These are phyloP conservation scores for Hypoxylon sp. DNA, from an alignment of 2,329 filamentous ascomycete genomes.

Conservation along the genomic window DNA sequence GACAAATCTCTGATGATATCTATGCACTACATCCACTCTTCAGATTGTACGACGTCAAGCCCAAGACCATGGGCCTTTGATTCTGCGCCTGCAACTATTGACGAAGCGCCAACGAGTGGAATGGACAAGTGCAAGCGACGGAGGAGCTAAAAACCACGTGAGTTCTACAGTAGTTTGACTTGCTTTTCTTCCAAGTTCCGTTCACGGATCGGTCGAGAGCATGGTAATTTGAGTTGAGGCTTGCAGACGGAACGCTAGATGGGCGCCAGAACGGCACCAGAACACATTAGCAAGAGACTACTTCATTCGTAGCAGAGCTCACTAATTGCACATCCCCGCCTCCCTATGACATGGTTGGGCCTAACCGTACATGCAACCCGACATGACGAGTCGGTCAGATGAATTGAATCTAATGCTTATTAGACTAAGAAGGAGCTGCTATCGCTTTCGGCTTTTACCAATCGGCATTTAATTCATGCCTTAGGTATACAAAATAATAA, in stretches of 20 bases:
- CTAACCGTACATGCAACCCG: slow-evolving; percentile 32
- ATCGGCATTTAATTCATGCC: slow-evolving; percentile 29
- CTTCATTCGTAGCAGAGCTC: slow-evolving; percentile 5
- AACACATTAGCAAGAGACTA: slow-evolving; percentile 28
- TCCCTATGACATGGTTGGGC: slow-evolving; percentile 25
- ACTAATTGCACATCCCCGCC: slow-evolving; percentile 4
- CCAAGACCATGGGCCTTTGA: slow-evolving; percentile 6
- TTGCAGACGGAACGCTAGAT: slow-evolving; percentile 45
- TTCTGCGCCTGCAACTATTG: slow-evolving; percentile 21
- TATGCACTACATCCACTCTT: background rate
- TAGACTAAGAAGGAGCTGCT: slow-evolving; percentile 36
- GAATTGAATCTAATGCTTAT: slow-evolving; percentile 42
- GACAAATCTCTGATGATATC: background rate
- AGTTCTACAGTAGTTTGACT: slow-evolving; percentile 28
- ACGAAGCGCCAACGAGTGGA: slow-evolving; percentile 16
- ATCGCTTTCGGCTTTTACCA: slow-evolving; percentile 31
- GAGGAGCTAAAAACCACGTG: slow-evolving; percentile 43
- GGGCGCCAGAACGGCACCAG: slow-evolving; percentile 46
- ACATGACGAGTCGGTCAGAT: slow-evolving; percentile 44
- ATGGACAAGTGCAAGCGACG: slow-evolving; percentile 36
- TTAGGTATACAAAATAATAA: slow-evolving; percentile 5
- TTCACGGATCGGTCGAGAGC: slow-evolving; percentile 33
- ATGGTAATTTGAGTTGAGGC: slow-evolving; percentile 41
- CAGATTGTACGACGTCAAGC: slow-evolving; percentile 20
- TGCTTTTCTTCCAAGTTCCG: slow-evolving; percentile 16